A percentile compares a stretch with the other conserved stretches of the same genome.
phyloP scores from a whole-genome alignment of 495 filamentous ascomycete species.

The Tuber aestivum region DNA sequence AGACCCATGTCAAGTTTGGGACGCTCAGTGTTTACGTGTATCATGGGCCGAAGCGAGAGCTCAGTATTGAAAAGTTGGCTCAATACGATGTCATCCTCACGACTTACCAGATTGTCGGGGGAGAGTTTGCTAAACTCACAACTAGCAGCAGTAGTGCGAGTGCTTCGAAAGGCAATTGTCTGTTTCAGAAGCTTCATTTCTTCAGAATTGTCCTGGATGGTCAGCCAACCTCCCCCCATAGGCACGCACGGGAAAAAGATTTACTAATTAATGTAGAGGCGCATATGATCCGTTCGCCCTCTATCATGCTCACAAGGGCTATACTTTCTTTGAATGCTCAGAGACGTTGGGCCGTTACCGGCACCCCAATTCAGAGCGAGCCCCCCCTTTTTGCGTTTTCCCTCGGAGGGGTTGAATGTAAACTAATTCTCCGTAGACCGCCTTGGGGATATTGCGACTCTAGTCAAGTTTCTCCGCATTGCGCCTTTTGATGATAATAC shows the following conservation, averaged over 20 bases:
- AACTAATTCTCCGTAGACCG: slow-evolving; percentile 52
- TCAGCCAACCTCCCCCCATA: slow-evolving; percentile 7
- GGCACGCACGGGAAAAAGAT: neutral
- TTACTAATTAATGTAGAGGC: slow-evolving; percentile 51
- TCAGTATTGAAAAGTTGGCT: slow-evolving; percentile 60
- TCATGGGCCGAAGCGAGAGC: slow-evolving; percentile 69
- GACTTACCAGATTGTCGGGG: slow-evolving; percentile 81
- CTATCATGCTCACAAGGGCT: slow-evolving; percentile 70
- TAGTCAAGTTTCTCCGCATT: slow-evolving; percentile 84
- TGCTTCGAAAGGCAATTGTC: slow-evolving; percentile 50
- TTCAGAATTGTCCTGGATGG: slow-evolving; percentile 91
- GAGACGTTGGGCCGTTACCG: slow-evolving; percentile 91
- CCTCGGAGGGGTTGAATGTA: slow-evolving; percentile 4
- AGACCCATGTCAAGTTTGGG: slow-evolving; percentile 62
- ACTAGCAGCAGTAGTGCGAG: slow-evolving; percentile 43
- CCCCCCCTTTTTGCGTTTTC: slow-evolving; percentile 64
- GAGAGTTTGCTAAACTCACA: slow-evolving; percentile 60
- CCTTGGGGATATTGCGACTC: slow-evolving; percentile 78
- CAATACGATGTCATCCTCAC: slow-evolving; percentile 80
- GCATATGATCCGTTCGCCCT: slow-evolving; percentile 82
- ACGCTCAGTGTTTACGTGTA: slow-evolving; percentile 65
- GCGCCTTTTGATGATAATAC: slow-evolving; percentile 75
- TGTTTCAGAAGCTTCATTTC: slow-evolving; percentile 73
- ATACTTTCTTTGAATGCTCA: slow-evolving; percentile 75
- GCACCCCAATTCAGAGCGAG: slow-evolving; percentile 44